Percentiles rank a stretch among this genome's conserved stretches.
Evolutionary conservation across 352 stramenopile species (phyloP).

Genomic region (Globisporangium viniferum): DNA sequence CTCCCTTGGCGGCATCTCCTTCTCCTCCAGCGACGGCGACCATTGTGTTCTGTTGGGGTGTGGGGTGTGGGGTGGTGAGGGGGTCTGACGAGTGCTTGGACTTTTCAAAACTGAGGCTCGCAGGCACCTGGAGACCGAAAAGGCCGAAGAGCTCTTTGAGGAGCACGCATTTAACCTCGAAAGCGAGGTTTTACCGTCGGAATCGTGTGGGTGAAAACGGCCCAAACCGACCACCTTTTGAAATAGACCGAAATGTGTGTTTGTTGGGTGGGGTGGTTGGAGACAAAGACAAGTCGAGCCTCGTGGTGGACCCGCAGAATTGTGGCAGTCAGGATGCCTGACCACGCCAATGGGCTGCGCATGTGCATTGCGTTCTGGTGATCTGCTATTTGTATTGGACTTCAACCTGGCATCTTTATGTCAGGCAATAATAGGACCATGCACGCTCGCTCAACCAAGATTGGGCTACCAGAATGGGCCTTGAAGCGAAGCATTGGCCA

Average conservation of each 20-base stretch:
- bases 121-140: neutral
- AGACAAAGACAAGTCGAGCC: neutral
- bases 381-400: neutral
- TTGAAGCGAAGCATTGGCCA: neutral
- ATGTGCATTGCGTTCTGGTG: neutral
- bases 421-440: neutral
- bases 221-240: neutral
- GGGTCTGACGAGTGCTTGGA: slow-evolving; percentile 24
- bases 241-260: neutral
- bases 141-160: neutral
- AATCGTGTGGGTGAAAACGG: neutral
- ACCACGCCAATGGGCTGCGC: neutral
- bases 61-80: neutral
- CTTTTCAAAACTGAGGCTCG: slow-evolving; percentile 46
- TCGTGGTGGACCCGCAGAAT: neutral
- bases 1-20: slow-evolving; percentile 84
- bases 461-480: neutral
- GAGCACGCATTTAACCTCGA: neutral
- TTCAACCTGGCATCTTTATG: neutral
- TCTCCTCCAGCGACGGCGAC: slow-evolving; percentile 25
- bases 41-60: slow-evolving; percentile 4
- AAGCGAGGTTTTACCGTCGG: neutral
- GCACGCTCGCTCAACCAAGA: neutral
- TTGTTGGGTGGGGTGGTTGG: neutral
- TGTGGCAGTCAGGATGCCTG: too few species aligned